Conservation (phyloP, 768 basidiomycete species). For the Suillus variegatus region DNA sequence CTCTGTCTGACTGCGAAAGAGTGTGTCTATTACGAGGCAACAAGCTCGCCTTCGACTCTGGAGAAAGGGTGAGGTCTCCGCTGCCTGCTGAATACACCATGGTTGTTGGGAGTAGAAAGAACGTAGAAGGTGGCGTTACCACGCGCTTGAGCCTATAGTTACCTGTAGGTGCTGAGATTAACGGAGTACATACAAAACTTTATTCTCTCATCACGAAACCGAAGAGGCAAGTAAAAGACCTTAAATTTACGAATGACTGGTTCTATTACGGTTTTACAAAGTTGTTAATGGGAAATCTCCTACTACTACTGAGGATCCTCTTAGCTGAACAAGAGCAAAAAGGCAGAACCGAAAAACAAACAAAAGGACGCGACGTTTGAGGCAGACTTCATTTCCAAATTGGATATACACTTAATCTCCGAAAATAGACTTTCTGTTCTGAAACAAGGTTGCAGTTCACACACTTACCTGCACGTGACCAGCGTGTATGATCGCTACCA, state of each 20-base stretch:
- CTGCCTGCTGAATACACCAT: constrained; percentile 19
- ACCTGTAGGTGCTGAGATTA: background rate
- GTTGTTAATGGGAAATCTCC: background rate
- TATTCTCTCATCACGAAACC: background rate
- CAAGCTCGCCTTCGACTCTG: constrained; percentile 16
- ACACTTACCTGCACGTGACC: too few species aligned
- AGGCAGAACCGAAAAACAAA: background rate
- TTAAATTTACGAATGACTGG: background rate
- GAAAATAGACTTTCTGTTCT: background rate
- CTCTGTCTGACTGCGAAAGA: constrained; percentile 23
- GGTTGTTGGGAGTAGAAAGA: constrained; percentile 1
- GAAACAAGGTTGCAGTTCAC: background rate
- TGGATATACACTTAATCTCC: background rate
- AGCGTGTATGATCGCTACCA: too few species aligned
- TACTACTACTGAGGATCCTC: background rate
- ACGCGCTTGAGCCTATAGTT: background rate
- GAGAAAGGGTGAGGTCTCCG: constrained; percentile 2
- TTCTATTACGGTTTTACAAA: background rate
- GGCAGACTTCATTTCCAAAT: background rate
- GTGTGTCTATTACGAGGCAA: constrained; percentile 10
- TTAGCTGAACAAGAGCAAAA: background rate
- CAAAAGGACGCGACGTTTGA: background rate
- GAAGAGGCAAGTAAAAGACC: background rate
- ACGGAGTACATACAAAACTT: background rate
- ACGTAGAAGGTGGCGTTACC: background rate